Base-by-base conservation (phyloP, 306 rosid species). In the Pueraria montana region DNA sequence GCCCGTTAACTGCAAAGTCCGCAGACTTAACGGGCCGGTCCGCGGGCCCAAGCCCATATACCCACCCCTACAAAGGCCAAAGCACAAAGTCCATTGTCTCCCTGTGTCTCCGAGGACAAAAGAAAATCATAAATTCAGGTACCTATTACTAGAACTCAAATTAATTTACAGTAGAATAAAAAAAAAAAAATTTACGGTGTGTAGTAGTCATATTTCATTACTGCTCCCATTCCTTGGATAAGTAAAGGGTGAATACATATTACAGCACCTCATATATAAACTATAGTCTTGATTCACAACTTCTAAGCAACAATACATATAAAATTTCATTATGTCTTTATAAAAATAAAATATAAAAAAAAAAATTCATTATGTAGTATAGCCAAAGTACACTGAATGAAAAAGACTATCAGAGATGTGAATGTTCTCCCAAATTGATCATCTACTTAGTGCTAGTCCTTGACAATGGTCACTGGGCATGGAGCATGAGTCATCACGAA, bases 401-500 rank as follows among this genome's bases (percentile, higher is more conserved):
- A 81, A 50, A 58, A 58, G 36, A n/a, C n/a, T n/a, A 40, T 40
- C 38, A 56, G n/a, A 77, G 62, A 12, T 24, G 11, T 14, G 12
- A 63, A 65, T 46, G 36, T 43, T 48, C 16, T 64, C 55, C 50
- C 43, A 49, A 34, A 42, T 6, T 21, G 27, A 76, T 64, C 70
- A 80, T 30, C 78, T 87, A 77, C 42, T 46, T 61, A 68, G 12
- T 23, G 82, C 18, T 43, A 84, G 79, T 95, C 94, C 91, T 91
- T 95, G 42, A 95, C 92, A 12, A 95, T 84, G 23, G 92, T 92
- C 46, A 95, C 99, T 6, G 98, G 96, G 85, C 95, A 92, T 61
- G 97, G 34, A 56, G 98, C 92, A 66, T 93, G 86, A 1, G 84
- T 53, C 32, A 92, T 67, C 84, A 92, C 87, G 75, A 87, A 88